Percentiles rank a stretch among this genome's conserved stretches.
Conservation (phyloP, 108 stramenopile species). For the Cylindrotheca fusiformis region DNA sequence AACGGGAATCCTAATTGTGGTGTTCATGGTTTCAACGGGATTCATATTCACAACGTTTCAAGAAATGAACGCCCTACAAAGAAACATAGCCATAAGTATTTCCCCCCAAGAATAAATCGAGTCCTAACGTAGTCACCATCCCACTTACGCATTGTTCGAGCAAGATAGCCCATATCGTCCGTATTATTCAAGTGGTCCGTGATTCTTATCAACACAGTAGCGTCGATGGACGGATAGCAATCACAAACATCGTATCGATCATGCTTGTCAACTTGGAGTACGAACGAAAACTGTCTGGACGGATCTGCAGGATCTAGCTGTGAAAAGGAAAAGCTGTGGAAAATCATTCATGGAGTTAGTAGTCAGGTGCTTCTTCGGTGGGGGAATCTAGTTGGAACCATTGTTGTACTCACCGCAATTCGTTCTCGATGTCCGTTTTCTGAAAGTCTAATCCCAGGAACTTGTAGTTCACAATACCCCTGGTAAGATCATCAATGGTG, state of each 20-base stretch:
- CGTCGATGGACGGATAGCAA: slow-evolving; percentile 41
- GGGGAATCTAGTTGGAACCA: background rate
- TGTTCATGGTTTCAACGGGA: no score
- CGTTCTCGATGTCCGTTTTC: slow-evolving; percentile 28
- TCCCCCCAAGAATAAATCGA: no score
- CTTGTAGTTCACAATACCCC: slow-evolving; percentile 57
- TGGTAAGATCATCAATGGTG: slow-evolving; percentile 57
- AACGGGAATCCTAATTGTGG: no score
- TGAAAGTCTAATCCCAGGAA: slow-evolving; percentile 54
- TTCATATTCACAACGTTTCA: no score
- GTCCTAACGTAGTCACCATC: no score
- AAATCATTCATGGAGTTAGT: no score
- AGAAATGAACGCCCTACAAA: no score
- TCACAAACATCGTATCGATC: slow-evolving; percentile 42
- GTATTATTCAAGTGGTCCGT: slow-evolving; percentile 32
- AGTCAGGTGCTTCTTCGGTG: no score
- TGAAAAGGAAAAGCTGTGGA: slow-evolving; percentile 39
- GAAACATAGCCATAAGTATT: no score
- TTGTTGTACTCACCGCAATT: slow-evolving; percentile 42
- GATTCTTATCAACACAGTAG: slow-evolving; percentile 14
- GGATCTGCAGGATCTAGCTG: slow-evolving; percentile 45
- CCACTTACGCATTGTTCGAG: slow-evolving; percentile 43
- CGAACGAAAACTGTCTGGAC: slow-evolving; percentile 40
- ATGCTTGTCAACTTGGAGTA: slow-evolving; percentile 37
- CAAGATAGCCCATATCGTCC: slow-evolving; percentile 30